A percentile compares a stretch with the other conserved stretches of the same genome.
These are phyloP conservation scores for Amylocarpus encephaloides DNA, from an alignment of 2,329 filamentous ascomycete genomes.

Conservation along the genomic window DNA sequence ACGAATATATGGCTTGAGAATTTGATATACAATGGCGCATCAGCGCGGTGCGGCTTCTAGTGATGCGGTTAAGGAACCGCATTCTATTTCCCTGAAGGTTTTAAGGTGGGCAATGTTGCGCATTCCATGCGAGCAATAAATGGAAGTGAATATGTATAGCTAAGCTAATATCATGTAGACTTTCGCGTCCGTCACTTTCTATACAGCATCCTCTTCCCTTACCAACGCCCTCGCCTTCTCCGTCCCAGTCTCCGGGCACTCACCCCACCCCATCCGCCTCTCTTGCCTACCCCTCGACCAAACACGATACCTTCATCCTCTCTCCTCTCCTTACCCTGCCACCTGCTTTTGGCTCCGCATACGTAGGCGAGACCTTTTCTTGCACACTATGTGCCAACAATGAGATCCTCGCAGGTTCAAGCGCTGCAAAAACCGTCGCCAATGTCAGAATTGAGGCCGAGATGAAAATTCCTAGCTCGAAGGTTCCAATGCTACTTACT, in stretches of 20 bases:
- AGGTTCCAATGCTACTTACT: constrained; percentile 55
- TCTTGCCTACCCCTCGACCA: constrained; percentile 59
- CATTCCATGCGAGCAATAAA: background rate
- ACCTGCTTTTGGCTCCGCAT: constrained; percentile 85
- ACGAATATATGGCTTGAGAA: constrained; percentile 17
- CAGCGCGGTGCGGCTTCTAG: constrained; percentile 26
- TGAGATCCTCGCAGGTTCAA: constrained; percentile 48
- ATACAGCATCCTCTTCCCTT: constrained; percentile 60
- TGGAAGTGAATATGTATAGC: no score
- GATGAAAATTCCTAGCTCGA: constrained; percentile 79
- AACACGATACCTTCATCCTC: constrained; percentile 44
- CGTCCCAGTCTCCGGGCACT: constrained; percentile 39
- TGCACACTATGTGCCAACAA: constrained; percentile 97
- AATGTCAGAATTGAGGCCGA: constrained; percentile 82
- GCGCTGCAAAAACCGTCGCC: constrained; percentile 47
- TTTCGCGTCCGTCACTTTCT: constrained; percentile 75
- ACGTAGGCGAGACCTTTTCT: constrained; percentile 90
- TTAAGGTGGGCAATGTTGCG: constrained; percentile 44
- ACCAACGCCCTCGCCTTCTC: constrained; percentile 34
- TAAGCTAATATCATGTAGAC: constrained; percentile 40
- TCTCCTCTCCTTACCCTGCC: constrained; percentile 72
- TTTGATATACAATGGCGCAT: constrained; percentile 26
- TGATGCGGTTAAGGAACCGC: constrained; percentile 59
- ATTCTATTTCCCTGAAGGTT: constrained; percentile 73
- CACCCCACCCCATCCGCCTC: constrained; percentile 49